Evolutionary conservation across 2,329 filamentous ascomycete species (phyloP).

Genomic region (Beauveria australis): DNA sequence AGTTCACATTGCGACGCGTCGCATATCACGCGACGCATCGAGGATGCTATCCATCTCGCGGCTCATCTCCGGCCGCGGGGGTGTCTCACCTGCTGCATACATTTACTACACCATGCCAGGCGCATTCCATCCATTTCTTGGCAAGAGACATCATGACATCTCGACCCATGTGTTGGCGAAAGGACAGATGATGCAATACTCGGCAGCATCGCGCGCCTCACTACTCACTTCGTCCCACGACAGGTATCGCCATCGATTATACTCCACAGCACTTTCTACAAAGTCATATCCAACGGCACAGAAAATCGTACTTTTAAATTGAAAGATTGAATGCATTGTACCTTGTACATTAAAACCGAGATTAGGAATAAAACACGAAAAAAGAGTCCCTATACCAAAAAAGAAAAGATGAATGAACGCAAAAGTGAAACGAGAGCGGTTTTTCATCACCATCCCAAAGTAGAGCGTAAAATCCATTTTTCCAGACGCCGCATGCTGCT

Average conservation of each 20-base stretch:
- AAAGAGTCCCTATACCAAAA: neutral
- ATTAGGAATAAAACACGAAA: neutral
- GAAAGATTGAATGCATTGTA: neutral
- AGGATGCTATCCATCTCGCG: neutral
- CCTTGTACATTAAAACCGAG: neutral
- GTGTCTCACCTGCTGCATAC: too few relatives aligned
- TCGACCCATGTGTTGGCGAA: too few relatives aligned
- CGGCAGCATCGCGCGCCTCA: too few relatives aligned
- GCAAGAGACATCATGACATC: too few relatives aligned
- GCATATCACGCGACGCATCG: too few relatives aligned
- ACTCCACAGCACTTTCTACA: too few relatives aligned
- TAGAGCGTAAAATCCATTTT: neutral
- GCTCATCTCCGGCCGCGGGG: neutral
- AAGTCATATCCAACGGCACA: neutral
- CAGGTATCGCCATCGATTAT: too few relatives aligned
- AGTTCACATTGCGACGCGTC: neutral
- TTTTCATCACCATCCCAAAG: neutral
- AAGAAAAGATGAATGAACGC: neutral
- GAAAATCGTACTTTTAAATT: neutral
- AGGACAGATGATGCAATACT: too few relatives aligned
- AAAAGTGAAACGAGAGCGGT: neutral
- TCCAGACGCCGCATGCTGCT: constrained; percentile 1
- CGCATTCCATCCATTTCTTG: too few relatives aligned
- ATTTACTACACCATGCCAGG: too few relatives aligned
- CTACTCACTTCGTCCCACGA: too few relatives aligned